Percentiles rank a stretch among this genome's conserved stretches.
Evolutionary conservation across 2,329 filamentous ascomycete species (phyloP).

Genomic region (Penicillium nordicum): DNA sequence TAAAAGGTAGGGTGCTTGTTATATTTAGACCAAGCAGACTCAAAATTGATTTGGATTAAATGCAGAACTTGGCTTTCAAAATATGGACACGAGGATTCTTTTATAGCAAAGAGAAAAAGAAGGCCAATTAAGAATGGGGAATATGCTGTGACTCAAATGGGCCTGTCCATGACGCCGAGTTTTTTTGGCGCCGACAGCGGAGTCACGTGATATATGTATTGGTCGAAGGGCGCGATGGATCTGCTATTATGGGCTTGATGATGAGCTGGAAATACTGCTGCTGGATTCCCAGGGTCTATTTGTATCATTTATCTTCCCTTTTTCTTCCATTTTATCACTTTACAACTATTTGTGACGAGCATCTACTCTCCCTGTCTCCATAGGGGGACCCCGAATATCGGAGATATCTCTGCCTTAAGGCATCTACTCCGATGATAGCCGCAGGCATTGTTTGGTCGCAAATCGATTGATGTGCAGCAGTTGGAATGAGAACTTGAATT

Average conservation of each 20-base stretch:
- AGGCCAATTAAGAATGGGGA: conserved; percentile 20
- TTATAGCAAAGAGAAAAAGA: conserved; percentile 5
- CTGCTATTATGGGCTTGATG: neutral
- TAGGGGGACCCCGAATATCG: conserved; percentile 3
- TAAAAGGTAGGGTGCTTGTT: neutral
- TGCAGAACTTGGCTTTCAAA: conserved; percentile 1
- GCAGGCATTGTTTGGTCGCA: neutral
- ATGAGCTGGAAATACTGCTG: neutral
- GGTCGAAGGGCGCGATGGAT: neutral
- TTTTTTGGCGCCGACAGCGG: conserved; percentile 27
- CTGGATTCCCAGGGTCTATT: rapidly evolving
- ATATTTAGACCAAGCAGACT: conserved; percentile 2
- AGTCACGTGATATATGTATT: conserved; percentile 20
- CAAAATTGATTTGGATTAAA: neutral
- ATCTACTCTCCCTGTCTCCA: neutral
- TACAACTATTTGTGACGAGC: neutral
- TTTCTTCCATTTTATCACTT: neutral
- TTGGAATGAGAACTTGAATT: neutral
- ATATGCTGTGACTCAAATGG: conserved; percentile 23
- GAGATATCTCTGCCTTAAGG: conserved; percentile 8
- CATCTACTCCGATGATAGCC: conserved; percentile 2
- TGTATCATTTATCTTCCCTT: neutral
- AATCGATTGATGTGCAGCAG: neutral
- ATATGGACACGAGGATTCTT: neutral
- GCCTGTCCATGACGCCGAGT: conserved; percentile 23